phyloP scores from a whole-genome alignment of 2,329 filamentous ascomycete species.

The Helotiales sp. region DNA sequence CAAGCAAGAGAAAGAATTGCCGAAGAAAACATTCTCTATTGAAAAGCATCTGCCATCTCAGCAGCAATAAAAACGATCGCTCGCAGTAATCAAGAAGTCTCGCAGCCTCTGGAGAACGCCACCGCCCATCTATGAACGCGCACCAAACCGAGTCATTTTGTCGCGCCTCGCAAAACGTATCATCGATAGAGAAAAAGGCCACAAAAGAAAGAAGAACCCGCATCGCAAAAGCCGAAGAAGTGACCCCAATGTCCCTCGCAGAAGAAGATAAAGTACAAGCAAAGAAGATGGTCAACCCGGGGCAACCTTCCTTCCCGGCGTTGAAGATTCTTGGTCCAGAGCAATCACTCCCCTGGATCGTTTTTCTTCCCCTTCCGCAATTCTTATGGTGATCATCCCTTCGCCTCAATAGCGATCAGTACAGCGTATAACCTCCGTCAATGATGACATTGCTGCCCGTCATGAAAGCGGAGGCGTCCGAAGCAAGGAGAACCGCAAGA shows the following conservation, averaged over 20 bases:
- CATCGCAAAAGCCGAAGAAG: slow-evolving; percentile 7
- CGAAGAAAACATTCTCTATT: neutral
- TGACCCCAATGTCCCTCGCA: slow-evolving; percentile 12
- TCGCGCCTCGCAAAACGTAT: neutral
- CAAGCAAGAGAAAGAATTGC: neutral
- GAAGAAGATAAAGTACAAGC: slow-evolving; percentile 12
- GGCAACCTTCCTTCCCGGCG: neutral
- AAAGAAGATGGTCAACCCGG: neutral
- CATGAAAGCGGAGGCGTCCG: slow-evolving; percentile 76
- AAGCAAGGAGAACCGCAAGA: slow-evolving; percentile 76
- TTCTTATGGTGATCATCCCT: slow-evolving; percentile 8
- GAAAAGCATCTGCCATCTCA: slow-evolving; percentile 12
- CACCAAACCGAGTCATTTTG: neutral
- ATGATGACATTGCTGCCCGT: slow-evolving; percentile 68
- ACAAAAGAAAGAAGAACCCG: neutral
- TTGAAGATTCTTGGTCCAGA: neutral
- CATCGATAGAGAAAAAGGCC: neutral
- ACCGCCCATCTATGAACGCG: slow-evolving; percentile 9
- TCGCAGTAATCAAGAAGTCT: slow-evolving; percentile 1
- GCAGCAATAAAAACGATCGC: neutral
- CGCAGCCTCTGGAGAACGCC: slow-evolving; percentile 18
- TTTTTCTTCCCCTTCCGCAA: slow-evolving; percentile 2
- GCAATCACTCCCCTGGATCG: neutral
- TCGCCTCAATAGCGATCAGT: slow-evolving; percentile 30
- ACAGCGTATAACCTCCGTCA: slow-evolving; percentile 43